A percentile compares a stretch with the other conserved stretches of the same genome.
Conservation (phyloP, 371 early-diverging fungal genomes). For the Saksenaea vasiformis region DNA sequence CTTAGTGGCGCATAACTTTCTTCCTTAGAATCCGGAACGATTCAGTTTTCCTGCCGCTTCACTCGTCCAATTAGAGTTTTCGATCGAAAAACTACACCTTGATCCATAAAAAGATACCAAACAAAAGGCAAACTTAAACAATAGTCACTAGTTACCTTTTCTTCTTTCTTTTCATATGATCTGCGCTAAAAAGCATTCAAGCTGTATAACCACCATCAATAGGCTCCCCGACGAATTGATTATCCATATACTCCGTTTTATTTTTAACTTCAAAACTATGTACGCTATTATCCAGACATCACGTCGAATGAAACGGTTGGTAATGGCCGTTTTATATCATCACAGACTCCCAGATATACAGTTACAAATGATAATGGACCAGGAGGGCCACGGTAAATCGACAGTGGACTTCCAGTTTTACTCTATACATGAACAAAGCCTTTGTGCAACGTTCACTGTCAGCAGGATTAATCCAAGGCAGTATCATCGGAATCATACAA, state of each 20-base stretch:
- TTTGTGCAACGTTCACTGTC: neutral
- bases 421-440: neutral
- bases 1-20: neutral
- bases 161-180: neutral
- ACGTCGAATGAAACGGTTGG: conserved; percentile 2
- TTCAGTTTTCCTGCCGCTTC: neutral
- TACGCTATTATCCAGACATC: conserved; percentile 8
- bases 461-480: conserved; percentile 3
- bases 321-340: neutral
- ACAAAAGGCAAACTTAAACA: neutral
- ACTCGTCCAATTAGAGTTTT: neutral
- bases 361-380: conserved; percentile 11
- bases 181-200: neutral
- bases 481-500: conserved; percentile 13
- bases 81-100: neutral
- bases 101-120: neutral
- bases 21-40: neutral
- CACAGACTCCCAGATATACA: conserved; percentile 8
- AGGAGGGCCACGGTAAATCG: conserved; percentile 20
- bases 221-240: conserved; percentile 19
- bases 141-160: neutral
- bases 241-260: conserved; percentile 8
- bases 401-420: conserved; percentile 10
- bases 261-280: conserved; percentile 9
- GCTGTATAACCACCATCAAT: conserved; percentile 2